Evolutionary conservation across 192 early-diverging fungal genomes (phyloP).

Genomic region (Physocladia obscura): DNA sequence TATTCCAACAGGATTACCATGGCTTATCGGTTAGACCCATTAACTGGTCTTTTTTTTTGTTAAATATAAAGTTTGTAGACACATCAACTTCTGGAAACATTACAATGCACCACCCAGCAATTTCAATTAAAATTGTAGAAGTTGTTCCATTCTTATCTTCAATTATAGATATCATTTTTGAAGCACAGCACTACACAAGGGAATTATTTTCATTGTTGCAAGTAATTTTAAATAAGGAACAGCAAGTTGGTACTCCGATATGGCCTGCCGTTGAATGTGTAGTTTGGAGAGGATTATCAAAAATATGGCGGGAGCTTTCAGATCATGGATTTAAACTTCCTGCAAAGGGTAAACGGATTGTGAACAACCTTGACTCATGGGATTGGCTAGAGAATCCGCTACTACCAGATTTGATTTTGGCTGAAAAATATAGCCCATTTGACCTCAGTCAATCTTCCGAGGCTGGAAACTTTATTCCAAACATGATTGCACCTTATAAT

Average conservation of each 20-base stretch:
- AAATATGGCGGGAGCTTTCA: conserved; percentile 35
- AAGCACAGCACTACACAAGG: neutral
- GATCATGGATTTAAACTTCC: conserved; percentile 41
- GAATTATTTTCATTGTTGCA: conserved; percentile 11
- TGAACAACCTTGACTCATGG: conserved; percentile 42
- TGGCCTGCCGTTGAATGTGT: conserved; percentile 39
- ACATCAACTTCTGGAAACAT: conserved; percentile 31
- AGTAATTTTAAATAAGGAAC: conserved; percentile 16
- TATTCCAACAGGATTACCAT: conserved; percentile 33
- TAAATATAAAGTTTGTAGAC: neutral
- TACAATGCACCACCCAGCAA: conserved; percentile 49
- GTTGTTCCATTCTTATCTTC: conserved; percentile 38
- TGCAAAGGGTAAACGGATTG: conserved; percentile 26
- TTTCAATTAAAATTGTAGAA: conserved; percentile 45
- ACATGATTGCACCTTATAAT: conserved; percentile 32
- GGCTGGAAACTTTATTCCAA: conserved; percentile 27
- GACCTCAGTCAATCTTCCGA: conserved; percentile 17
- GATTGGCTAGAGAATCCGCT: conserved; percentile 50
- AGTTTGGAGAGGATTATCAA: conserved; percentile 40
- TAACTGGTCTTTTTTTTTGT: neutral
- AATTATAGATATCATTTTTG: neutral
- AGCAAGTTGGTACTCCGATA: neutral
- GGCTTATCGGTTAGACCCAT: conserved; percentile 27
- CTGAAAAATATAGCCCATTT: conserved; percentile 45
- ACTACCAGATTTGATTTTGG: conserved; percentile 47